phyloP scores from a whole-genome alignment of 2,329 filamentous ascomycete genomes.

The Fonsecaea multimorphosa region DNA sequence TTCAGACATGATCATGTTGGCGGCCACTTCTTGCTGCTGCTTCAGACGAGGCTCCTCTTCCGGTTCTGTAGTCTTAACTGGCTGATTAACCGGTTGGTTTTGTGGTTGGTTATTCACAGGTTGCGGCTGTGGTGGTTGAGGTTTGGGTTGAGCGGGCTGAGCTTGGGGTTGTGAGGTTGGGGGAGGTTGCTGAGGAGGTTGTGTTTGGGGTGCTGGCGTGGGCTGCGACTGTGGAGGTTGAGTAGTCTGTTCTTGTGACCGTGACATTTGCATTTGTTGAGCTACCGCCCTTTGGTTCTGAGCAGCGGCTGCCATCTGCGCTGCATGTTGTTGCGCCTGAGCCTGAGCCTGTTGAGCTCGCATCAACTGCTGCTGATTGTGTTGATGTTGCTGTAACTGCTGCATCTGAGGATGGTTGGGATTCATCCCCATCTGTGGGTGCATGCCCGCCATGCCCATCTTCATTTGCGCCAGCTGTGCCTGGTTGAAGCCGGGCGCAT shows the following conservation, averaged over 20 bases:
- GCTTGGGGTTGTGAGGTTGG: conserved; percentile 45
- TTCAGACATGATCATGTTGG: conserved; percentile 49
- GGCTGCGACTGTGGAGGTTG: conserved; percentile 55
- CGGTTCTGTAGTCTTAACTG: conserved; percentile 41
- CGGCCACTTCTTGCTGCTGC: conserved; percentile 48
- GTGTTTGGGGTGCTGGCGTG: conserved; percentile 48
- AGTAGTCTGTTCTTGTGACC: conserved; percentile 49
- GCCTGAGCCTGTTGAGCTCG: conserved; percentile 44
- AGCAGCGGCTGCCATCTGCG: conserved; percentile 34
- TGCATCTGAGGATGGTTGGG: conserved; percentile 50
- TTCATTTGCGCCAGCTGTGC: conserved; percentile 50
- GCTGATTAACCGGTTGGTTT: conserved; percentile 40
- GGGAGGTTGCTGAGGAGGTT: conserved; percentile 46
- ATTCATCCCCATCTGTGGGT: conserved; percentile 45
- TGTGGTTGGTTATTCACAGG: conserved; percentile 43
- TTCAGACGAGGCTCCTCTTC: conserved; percentile 47
- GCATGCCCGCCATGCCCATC: conserved; percentile 36
- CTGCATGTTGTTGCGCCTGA: conserved; percentile 41
- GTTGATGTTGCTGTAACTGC: conserved; percentile 52
- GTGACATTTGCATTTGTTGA: conserved; percentile 52
- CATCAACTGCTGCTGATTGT: conserved; percentile 48
- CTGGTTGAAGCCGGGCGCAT: conserved; percentile 41
- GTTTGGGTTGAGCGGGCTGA: conserved; percentile 46
- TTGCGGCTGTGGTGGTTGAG: conserved; percentile 45
- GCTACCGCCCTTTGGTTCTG: conserved; percentile 50